These are phyloP conservation scores for Cryphonectria japonica DNA, from an alignment of 2,329 filamentous ascomycete genomes.

Conservation along the genomic window DNA sequence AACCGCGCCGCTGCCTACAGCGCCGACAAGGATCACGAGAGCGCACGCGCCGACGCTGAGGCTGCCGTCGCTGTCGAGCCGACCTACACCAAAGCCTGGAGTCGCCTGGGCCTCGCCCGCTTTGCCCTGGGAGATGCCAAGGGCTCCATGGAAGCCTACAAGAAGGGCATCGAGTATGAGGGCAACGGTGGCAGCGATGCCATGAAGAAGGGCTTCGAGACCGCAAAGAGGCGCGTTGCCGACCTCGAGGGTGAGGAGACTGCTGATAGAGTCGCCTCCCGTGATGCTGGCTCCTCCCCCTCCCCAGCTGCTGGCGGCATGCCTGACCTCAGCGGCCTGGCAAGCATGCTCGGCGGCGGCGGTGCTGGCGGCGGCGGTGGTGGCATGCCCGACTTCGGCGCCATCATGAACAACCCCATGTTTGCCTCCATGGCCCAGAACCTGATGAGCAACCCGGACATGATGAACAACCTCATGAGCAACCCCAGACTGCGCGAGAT, in stretches of 20 bases:
- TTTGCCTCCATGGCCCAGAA: slow-evolving; percentile 97
- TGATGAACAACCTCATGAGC: slow-evolving; percentile 90
- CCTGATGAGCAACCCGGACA: slow-evolving; percentile 93
- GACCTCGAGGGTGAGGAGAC: slow-evolving; percentile 68
- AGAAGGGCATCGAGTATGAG: slow-evolving; percentile 89
- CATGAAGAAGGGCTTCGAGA: slow-evolving; percentile 97
- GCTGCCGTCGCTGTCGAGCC: slow-evolving; percentile 86
- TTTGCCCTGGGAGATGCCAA: slow-evolving; percentile 91
- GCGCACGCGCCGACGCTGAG: slow-evolving; percentile 86
- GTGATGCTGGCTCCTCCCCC: slow-evolving; percentile 38
- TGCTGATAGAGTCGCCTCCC: slow-evolving; percentile 42
- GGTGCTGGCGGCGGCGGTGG: slow-evolving; percentile 68
- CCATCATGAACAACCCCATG: slow-evolving; percentile 98
- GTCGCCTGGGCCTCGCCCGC: slow-evolving; percentile 83
- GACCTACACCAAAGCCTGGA: slow-evolving; percentile 97
- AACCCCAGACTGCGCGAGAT: slow-evolving; percentile 89
- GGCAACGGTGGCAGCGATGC: slow-evolving; percentile 93
- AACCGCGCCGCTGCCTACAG: slow-evolving; percentile 96
- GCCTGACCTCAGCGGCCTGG: slow-evolving; percentile 72
- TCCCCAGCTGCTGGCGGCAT: slow-evolving; percentile 63
- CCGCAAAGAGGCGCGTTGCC: slow-evolving; percentile 83
- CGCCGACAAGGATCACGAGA: slow-evolving; percentile 80
- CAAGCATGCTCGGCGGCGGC: slow-evolving; percentile 72
- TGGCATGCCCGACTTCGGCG: slow-evolving; percentile 85
- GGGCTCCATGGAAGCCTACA: slow-evolving; percentile 93